Evolutionary conservation across 2,329 filamentous ascomycete genomes (phyloP).

Genomic region (Exophiala viscosa): DNA sequence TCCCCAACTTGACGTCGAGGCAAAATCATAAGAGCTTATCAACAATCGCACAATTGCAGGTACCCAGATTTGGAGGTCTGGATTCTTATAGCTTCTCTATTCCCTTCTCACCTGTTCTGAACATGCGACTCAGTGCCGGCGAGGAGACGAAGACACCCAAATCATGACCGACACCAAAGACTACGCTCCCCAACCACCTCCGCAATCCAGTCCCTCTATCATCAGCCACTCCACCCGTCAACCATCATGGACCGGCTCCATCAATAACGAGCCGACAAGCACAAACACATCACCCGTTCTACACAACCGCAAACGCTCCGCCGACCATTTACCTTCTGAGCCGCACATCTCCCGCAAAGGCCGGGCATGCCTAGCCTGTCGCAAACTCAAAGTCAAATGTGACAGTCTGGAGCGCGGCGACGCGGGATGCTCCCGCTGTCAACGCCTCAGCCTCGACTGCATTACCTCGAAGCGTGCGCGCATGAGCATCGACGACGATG

Average conservation of each 20-base stretch:
- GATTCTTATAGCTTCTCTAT: neutral
- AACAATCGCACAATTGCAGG: no score
- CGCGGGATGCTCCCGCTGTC: conserved; percentile 28
- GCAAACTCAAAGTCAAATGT: conserved; percentile 29
- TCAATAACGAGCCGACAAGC: conserved; percentile 1
- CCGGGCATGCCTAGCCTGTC: conserved; percentile 27
- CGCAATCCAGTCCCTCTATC: conserved; percentile 14
- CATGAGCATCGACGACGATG: conserved; percentile 26
- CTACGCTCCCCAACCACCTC: neutral
- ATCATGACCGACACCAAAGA: conserved; percentile 11
- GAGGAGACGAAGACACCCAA: neutral
- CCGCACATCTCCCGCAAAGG: conserved; percentile 27
- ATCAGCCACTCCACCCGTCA: conserved; percentile 7
- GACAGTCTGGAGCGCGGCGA: conserved; percentile 27
- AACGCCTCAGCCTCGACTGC: conserved; percentile 27
- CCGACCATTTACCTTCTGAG: conserved; percentile 22
- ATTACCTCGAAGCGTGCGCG: conserved; percentile 26
- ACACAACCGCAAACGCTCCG: conserved; percentile 22
- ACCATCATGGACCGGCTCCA: conserved; percentile 18
- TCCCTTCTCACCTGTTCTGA: neutral
- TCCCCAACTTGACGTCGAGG: no score
- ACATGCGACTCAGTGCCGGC: neutral
- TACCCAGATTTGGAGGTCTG: no score
- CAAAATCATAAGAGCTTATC: no score
- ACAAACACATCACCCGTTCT: conserved; percentile 1